Evolutionary conservation across 768 basidiomycete genomes (phyloP), one percentile per base, ranked within the genome.

Genomic region (Strobilomyces dryophilus): DNA sequence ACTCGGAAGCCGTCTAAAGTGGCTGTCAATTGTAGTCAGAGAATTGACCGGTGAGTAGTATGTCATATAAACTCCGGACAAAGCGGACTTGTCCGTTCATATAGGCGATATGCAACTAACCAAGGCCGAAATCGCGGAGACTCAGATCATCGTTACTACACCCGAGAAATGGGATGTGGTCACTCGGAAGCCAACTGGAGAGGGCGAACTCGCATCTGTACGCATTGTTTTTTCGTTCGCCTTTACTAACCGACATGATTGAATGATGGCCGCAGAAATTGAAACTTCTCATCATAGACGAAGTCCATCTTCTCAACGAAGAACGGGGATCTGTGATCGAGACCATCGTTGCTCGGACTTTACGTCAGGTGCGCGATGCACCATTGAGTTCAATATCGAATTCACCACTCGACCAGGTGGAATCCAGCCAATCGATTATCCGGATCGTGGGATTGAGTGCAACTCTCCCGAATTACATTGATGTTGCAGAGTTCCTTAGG

Each of bases 151-250:
- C 53, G 94, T 99, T 8, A 99, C 97, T 2, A 99, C 97, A 1
- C 97, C 97, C 0, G 97, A 99, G 68, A 99, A 99, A 69, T 99
- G 97, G 97, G 97, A 98, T 60, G 97, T 99, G 0, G 97, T 99
- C 3, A 99, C 97, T 9, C 76, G 97, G 56, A 98, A 97, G 67
- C 93, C 95, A 1, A 93, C 89, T 1, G 94, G 95, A 8, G 97
- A 98, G 73, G 95, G 94, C 12, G 95, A 98, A 66, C 75, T 98
- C n/a, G 91, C 91, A 32, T 87, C 92, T 47, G 95, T 95, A 57
- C 51, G 87, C 68, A 41, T 51, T 34, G 15, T 35, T 12, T 42
- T 29, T 45, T 9, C 11, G 11, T 9, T 43, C 9, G 18, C 46
- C 32, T 41, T 17, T 18, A 18, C 20, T 36, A 20, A 18, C 15